Evolutionary conservation across 2,329 filamentous ascomycete species (phyloP).

Genomic region (Colletotrichum tropicale): DNA sequence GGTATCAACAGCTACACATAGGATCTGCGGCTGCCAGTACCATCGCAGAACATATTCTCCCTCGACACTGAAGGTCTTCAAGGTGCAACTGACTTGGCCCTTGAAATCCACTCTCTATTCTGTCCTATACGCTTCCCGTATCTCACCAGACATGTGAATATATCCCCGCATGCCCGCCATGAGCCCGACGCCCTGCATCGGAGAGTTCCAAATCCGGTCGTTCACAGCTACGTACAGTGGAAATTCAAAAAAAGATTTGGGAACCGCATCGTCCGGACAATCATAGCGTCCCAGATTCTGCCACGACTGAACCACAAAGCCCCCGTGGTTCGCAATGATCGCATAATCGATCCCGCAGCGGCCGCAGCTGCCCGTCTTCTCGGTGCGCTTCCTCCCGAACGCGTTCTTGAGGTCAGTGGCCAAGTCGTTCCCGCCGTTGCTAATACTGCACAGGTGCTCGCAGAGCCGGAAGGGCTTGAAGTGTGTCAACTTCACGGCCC

Average conservation of each 20-base stretch:
- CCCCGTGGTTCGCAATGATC: not conserved
- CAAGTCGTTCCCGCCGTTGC: not conserved
- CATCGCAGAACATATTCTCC: too few species aligned
- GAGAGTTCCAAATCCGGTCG: not conserved
- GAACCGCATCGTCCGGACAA: not conserved
- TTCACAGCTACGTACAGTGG: not conserved
- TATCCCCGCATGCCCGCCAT: not conserved
- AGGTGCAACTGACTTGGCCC: too few species aligned
- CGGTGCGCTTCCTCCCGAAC: not conserved
- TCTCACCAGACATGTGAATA: not conserved
- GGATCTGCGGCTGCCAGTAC: too few species aligned
- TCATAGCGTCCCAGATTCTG: not conserved
- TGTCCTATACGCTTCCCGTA: not conserved
- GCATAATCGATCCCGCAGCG: not conserved
- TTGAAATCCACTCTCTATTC: not conserved
- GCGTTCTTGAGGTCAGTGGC: rapidly evolving
- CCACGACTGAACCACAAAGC: not conserved
- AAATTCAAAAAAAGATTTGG: not conserved
- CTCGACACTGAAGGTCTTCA: too few species aligned
- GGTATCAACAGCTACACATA: too few species aligned
- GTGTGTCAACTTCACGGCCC: not conserved
- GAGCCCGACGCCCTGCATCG: not conserved
- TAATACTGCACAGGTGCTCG: not conserved
- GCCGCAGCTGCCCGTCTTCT: not conserved
- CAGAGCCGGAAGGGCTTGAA: not conserved